Conservation (phyloP, 805 yeast genomes). For the Metschnikowia amazonensis region DNA sequence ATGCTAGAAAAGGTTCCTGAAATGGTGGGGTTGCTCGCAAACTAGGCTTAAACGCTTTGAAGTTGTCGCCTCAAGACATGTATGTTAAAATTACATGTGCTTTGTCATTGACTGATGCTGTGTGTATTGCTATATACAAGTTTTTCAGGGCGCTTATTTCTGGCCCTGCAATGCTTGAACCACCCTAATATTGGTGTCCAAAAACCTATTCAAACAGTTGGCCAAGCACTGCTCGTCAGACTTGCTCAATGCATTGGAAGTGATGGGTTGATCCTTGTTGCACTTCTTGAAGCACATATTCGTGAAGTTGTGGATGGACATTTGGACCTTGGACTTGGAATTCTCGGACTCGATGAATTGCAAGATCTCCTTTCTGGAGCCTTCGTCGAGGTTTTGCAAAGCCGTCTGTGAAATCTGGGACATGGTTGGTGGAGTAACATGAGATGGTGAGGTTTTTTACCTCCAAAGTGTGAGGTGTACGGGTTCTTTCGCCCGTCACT, state of each 20-base stretch:
- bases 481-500: conserved; percentile 4
- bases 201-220: conserved; percentile 79
- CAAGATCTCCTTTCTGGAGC: conserved; percentile 68
- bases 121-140: conserved; percentile 9
- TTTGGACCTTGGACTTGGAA: conserved; percentile 82
- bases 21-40: not conserved
- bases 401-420: conserved; percentile 35
- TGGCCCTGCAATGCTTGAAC: conserved; percentile 53
- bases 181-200: conserved; percentile 83
- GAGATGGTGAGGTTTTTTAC: not conserved
- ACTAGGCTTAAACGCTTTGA: not conserved
- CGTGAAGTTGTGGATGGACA: conserved; percentile 82
- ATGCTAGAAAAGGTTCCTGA: conserved; percentile 9
- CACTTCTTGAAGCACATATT: conserved; percentile 90
- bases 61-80: too few relatives aligned
- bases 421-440: conserved; percentile 19
- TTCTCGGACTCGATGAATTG: conserved; percentile 78
- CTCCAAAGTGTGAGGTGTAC: conserved; percentile 8
- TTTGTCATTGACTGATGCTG: not conserved
- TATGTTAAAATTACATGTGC: not conserved
- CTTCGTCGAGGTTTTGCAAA: conserved; percentile 51
- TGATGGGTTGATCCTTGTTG: conserved; percentile 44
- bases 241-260: conserved; percentile 46
- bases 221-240: conserved; percentile 69
- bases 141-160: conserved; percentile 13